Evolutionary conservation across 1,139 yeast species (phyloP).

Genomic region (Sugiyamaella sp.): DNA sequence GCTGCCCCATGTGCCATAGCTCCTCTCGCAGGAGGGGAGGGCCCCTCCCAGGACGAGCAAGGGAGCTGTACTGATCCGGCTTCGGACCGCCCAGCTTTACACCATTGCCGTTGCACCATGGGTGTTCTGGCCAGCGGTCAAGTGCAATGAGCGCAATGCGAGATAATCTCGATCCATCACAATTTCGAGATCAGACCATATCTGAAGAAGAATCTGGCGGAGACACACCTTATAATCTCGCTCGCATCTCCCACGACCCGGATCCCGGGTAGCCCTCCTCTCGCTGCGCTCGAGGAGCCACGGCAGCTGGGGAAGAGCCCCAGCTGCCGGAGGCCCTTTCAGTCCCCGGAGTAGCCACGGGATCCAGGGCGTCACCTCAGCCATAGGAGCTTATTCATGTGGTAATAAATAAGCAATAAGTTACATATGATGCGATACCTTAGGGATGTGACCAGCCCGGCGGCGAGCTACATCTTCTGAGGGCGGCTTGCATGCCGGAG

Average conservation of each 20-base stretch:
- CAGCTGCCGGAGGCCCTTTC: neutral
- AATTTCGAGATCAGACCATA: no score
- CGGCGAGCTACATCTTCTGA: neutral
- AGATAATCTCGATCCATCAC: no score
- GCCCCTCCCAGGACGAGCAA: no score
- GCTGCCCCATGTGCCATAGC: neutral
- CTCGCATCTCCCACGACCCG: no score
- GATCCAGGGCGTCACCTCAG: neutral
- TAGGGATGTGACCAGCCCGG: neutral
- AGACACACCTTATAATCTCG: no score
- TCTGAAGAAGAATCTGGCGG: no score
- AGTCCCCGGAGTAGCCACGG: neutral
- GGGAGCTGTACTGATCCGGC: no score
- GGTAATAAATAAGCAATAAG: neutral
- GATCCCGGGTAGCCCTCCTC: neutral
- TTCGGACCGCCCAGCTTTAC: no score
- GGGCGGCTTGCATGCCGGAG: conserved; percentile 11
- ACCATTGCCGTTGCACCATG: no score
- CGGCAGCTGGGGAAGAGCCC: neutral
- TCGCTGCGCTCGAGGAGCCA: neutral
- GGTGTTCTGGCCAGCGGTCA: no score
- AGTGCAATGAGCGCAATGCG: no score
- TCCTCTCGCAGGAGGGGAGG: neutral
- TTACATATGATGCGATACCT: neutral
- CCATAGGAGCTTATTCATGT: neutral